Conservation (phyloP, 345 rosid genomes). For the Boechera stricta region DNA sequence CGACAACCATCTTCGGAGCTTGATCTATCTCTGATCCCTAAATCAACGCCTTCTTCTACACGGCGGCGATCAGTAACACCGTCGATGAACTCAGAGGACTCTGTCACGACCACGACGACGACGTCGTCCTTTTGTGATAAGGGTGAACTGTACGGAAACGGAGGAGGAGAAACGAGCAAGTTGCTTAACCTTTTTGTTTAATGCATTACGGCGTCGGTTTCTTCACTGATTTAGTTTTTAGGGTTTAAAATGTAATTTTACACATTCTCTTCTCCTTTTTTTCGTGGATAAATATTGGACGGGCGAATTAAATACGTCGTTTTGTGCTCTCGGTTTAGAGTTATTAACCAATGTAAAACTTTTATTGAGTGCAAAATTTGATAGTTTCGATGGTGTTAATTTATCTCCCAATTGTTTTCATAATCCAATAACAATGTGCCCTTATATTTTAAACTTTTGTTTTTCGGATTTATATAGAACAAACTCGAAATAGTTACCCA, state of each 20-base stretch:
- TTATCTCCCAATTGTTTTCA: neutral
- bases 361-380: slow-evolving; percentile 13
- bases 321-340: slow-evolving; percentile 33
- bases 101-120: slow-evolving; percentile 51
- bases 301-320: slow-evolving; percentile 9
- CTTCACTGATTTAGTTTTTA: slow-evolving; percentile 7
- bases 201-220: slow-evolving; percentile 31
- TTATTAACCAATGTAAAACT: slow-evolving; percentile 30
- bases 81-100: slow-evolving; percentile 91
- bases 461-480: neutral
- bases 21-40: slow-evolving; percentile 66
- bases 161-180: slow-evolving; percentile 51
- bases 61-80: slow-evolving; percentile 62
- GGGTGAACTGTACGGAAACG: slow-evolving; percentile 43
- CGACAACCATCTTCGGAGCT: slow-evolving; percentile 57
- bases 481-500: neutral
- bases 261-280: slow-evolving; percentile 17
- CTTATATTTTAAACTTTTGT: neutral
- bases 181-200: slow-evolving; percentile 63
- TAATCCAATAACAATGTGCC: neutral
- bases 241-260: slow-evolving; percentile 41
- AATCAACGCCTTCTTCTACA: slow-evolving; percentile 9
- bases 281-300: slow-evolving; percentile 29
- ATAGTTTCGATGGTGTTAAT: neutral
- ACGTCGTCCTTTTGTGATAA: slow-evolving; percentile 64